A percentile compares a stretch with the other conserved stretches of the same genome.
phyloP scores from a whole-genome alignment of 108 stramenopile species.

The Pelagomonas calceolata region DNA sequence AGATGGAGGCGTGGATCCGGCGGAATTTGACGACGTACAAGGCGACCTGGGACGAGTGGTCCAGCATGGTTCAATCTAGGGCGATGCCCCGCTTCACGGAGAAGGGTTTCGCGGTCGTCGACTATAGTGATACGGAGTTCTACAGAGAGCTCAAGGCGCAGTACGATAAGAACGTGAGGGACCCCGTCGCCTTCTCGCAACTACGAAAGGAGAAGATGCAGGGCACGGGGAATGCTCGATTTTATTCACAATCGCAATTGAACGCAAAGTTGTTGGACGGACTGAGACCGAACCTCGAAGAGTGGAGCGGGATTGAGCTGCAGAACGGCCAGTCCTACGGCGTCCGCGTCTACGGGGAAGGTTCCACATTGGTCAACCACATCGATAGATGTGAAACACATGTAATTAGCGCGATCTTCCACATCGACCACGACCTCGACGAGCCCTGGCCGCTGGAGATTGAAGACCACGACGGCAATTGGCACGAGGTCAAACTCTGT shows the following conservation, averaged over 20 bases:
- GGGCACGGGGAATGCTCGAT: not conserved
- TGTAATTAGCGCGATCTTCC: conserved; percentile 13
- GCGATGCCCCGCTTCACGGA: conserved; percentile 6
- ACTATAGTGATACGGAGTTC: not conserved
- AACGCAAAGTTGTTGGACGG: not conserved
- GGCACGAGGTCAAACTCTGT: conserved; percentile 1
- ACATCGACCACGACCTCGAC: conserved; percentile 17
- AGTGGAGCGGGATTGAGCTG: conserved; percentile 9
- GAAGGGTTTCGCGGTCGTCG: conserved; percentile 5
- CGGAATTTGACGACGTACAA: not conserved
- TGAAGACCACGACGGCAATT: conserved; percentile 18
- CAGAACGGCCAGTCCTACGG: conserved; percentile 6
- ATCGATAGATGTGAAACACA: conserved; percentile 7
- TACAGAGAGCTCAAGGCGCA: not conserved
- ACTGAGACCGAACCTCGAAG: conserved; percentile 3
- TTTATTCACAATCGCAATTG: not conserved
- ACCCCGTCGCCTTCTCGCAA: not conserved
- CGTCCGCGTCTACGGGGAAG: conserved; percentile 11
- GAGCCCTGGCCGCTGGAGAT: conserved; percentile 18
- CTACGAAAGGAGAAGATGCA: not conserved
- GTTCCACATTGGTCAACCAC: conserved; percentile 12
- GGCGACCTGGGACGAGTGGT: not conserved
- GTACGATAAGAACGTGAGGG: not conserved
- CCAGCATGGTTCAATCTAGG: not conserved
- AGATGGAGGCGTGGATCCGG: conserved; percentile 2